Evolutionary conservation across 176 grass and related monocot genomes (phyloP).

Genomic region (Aechmea fasciata): DNA sequence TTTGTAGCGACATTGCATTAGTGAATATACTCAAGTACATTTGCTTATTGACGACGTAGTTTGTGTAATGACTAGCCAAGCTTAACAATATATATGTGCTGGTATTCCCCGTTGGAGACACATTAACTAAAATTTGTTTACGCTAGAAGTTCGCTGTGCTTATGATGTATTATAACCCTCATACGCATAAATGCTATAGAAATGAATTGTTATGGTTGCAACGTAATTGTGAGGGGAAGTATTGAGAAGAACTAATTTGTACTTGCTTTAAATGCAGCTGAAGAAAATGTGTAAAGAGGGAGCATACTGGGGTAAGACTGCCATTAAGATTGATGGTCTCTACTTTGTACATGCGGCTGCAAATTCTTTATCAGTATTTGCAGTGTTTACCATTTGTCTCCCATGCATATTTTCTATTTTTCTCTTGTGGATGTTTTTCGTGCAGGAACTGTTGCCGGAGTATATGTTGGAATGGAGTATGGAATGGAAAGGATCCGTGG

Average conservation of each 20-base stretch:
- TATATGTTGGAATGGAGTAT: conserved; percentile 69
- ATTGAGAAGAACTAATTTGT: background rate
- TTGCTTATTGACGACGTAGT: background rate
- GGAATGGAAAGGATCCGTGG: conserved; percentile 68
- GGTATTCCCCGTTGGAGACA: background rate
- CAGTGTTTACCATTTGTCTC: background rate
- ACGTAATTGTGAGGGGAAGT: background rate
- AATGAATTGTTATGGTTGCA: background rate
- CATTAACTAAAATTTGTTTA: background rate
- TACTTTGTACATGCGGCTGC: background rate
- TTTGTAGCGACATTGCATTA: background rate
- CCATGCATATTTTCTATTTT: background rate
- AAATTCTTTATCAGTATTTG: background rate
- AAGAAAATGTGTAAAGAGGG: conserved; percentile 79
- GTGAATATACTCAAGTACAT: background rate
- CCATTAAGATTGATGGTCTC: background rate
- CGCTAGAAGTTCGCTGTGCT: background rate
- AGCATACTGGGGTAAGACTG: conserved; percentile 61
- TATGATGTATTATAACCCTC: background rate
- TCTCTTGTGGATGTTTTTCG: background rate
- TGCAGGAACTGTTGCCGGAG: conserved; percentile 56
- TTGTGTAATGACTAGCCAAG: no score
- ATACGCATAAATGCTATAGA: background rate
- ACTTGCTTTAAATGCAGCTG: conserved; percentile 31
- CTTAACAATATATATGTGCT: background rate